Percentiles rank a stretch among this genome's conserved stretches.
These are phyloP conservation scores for Myxozyma vanderwaltii DNA, from an alignment of 805 yeast genomes.

Conservation along the genomic window DNA sequence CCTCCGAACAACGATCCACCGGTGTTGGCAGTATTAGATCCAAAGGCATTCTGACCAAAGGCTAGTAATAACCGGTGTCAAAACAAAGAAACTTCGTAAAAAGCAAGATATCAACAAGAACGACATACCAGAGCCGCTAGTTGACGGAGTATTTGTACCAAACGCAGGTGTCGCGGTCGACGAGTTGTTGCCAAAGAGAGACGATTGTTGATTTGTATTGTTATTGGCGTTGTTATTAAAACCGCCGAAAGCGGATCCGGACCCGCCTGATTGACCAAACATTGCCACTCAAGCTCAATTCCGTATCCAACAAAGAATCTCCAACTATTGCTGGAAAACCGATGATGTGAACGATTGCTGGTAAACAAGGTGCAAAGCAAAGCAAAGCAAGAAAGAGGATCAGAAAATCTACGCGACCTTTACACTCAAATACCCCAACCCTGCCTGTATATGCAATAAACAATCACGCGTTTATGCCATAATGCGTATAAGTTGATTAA, in stretches of 20 bases:
- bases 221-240: conserved; percentile 28
- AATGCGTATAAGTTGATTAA: no score
- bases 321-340: neutral
- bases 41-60: conserved; percentile 19
- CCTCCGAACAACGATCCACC: conserved; percentile 47
- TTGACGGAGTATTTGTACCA: conserved; percentile 13
- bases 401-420: conserved; percentile 1
- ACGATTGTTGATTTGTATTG: conserved; percentile 13
- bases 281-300: conserved; percentile 5
- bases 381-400: neutral
- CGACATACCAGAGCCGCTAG: conserved; percentile 12
- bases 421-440: neutral
- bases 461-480: conserved; percentile 15
- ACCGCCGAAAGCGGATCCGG: conserved; percentile 34
- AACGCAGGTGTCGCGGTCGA: conserved; percentile 24
- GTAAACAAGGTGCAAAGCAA: neutral
- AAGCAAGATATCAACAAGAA: neutral
- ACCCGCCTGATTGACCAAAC: conserved; percentile 31
- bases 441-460: neutral
- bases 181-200: conserved; percentile 22
- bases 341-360: neutral
- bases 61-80: neutral
- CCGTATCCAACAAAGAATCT: neutral
- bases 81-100: neutral
- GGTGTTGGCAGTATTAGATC: conserved; percentile 4